Base-by-base conservation (phyloP, 331 rosid genomes). In the Ulmus americana region DNA sequence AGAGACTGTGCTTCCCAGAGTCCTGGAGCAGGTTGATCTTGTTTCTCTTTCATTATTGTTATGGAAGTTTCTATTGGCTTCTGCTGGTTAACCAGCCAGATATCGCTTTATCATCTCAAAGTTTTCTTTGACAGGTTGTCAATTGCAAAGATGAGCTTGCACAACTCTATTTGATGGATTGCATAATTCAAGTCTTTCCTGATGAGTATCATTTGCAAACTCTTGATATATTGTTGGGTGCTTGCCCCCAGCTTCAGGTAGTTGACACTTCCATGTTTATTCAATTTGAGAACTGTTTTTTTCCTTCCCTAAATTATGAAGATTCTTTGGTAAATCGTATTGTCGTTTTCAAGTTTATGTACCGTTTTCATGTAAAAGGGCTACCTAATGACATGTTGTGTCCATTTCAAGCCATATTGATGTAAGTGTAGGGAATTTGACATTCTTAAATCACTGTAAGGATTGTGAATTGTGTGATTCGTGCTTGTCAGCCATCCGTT, bases 171-270 rank as follows among this genome's bases (percentile, higher is more conserved):
- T 74, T 94, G 83, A 87, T 87, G 95, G 99, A 94, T 67, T 94
- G 99, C 92, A 81, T 94, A 71, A 94, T 94, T 70, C 99, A 94
- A 85, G 99, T 94, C 69, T 94, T 94, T 80, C 99, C 99, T 0
- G 99, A 94, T 63, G 99, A 90, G 77, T 87, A 90, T 77, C 99
- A 94, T 83, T 85, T 94, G 84, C 99, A 90, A 76, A 94, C 97
- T 41, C 95, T 94, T 55, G 99, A 94, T 71, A 58, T 85, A 43
- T 79, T 94, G 80, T 72, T 94, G 87, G 85, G 95, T 74, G 99
- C 99, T 66, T 94, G 90, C 78, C 97, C 97, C 44, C 96, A 87
- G 71, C 99, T 94, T 77, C 97, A 94, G 96, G 99, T 84, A 65
- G 55, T 68, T 69, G 69, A 71, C 75, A 55, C 59, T 3, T 60